A percentile compares a stretch with the other conserved stretches of the same genome.
phyloP scores from a whole-genome alignment of 441 rosid species.

The Rhodomyrtus psidioides region DNA sequence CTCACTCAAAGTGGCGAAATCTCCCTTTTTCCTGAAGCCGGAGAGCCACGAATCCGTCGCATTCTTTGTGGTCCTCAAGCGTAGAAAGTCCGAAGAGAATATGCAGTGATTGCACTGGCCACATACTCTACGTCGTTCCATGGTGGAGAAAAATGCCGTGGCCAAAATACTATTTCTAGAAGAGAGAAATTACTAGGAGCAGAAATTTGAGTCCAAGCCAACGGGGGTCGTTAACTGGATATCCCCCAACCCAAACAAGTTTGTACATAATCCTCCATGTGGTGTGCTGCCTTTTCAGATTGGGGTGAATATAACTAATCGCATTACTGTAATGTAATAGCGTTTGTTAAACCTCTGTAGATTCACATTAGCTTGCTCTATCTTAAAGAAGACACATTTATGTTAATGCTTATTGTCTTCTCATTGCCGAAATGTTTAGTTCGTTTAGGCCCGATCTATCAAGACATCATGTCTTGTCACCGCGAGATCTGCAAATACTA shows the following conservation, averaged over 20 bases:
- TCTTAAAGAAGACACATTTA: no score
- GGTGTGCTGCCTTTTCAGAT: not conserved
- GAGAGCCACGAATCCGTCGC: not conserved
- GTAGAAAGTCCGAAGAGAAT: not conserved
- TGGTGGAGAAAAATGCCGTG: not conserved
- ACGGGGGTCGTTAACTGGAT: not conserved
- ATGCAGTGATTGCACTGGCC: not conserved
- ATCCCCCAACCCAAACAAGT: not conserved
- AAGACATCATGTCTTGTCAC: not conserved
- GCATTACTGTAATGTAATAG: not conserved
- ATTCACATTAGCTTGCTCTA: not conserved
- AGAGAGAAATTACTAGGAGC: not conserved
- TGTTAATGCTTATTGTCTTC: not conserved
- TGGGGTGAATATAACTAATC: not conserved
- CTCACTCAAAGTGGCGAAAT: not conserved
- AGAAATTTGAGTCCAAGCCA: not conserved
- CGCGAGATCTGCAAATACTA: not conserved
- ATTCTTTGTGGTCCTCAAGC: not conserved
- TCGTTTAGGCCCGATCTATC: not conserved
- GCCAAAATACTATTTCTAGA: not conserved
- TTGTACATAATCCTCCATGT: not conserved
- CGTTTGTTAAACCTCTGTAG: not conserved
- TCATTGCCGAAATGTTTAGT: not conserved
- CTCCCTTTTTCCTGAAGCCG: not conserved
- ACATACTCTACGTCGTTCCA: not conserved